Percentiles rank a stretch among this genome's conserved stretches.
Conservation (phyloP, 2,329 filamentous ascomycete genomes). For the Verticillium alfalfae region DNA sequence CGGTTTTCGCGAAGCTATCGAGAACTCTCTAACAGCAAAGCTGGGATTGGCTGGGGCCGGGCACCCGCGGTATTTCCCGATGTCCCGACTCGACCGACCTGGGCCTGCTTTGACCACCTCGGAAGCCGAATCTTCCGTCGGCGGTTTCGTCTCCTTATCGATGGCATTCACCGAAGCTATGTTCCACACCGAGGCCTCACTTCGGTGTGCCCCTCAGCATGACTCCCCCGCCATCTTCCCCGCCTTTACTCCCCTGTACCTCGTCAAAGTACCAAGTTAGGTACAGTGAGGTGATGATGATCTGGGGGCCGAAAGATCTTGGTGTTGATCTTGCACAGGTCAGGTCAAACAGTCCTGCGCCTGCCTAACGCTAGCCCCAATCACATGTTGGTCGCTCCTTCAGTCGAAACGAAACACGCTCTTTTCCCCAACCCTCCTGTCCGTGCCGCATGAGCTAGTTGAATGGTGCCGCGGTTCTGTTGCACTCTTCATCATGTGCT, state of each 20-base stretch:
- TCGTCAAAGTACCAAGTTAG: neutral
- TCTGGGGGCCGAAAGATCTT: too few relatives aligned
- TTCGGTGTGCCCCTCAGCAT: neutral
- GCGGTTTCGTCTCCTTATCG: neutral
- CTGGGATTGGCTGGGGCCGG: slow-evolving; percentile 1
- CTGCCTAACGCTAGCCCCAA: neutral
- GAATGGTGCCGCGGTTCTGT: neutral
- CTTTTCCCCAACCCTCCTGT: neutral
- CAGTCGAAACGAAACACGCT: neutral
- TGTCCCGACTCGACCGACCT: neutral
- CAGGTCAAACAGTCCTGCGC: too few relatives aligned
- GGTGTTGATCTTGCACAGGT: too few relatives aligned
- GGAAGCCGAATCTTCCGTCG: neutral
- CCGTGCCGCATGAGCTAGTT: neutral
- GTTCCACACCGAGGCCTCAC: neutral
- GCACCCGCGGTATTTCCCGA: slow-evolving; percentile 2
- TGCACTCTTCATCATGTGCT: neutral
- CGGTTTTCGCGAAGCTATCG: slow-evolving; percentile 4
- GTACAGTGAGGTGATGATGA: neutral
- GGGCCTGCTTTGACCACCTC: neutral
- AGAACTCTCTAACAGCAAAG: slow-evolving; percentile 1
- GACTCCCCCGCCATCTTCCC: neutral
- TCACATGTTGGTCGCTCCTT: neutral
- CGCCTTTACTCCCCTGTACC: neutral
- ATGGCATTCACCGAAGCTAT: neutral